Conservation (phyloP, 2,329 filamentous ascomycete species). For the Epichloe aotearoae region DNA sequence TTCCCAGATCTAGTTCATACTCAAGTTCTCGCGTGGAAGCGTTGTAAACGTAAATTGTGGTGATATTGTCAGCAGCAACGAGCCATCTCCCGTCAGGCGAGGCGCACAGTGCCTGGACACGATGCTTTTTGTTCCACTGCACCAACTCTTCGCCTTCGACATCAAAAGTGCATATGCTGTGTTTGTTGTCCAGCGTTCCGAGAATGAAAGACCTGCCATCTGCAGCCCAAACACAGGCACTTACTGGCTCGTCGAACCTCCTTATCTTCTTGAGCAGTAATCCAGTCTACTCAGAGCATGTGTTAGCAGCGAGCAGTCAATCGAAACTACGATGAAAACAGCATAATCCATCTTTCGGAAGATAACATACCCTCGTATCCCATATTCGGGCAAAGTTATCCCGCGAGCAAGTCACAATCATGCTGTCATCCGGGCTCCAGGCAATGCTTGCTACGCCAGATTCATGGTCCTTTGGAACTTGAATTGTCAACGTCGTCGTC, state of each 20-base stretch:
- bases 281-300: conserved; percentile 39
- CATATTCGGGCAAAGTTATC: conserved; percentile 65
- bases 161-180: conserved; percentile 59
- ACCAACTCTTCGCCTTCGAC: conserved; percentile 46
- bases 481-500: conserved; percentile 40
- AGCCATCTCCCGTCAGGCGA: conserved; percentile 69
- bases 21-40: conserved; percentile 60
- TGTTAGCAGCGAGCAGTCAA: not conserved
- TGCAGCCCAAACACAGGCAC: conserved; percentile 76
- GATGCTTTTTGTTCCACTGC: conserved; percentile 56
- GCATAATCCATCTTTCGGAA: not conserved
- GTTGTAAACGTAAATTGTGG: conserved; percentile 70
- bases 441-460: conserved; percentile 64
- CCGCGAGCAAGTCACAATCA: conserved; percentile 70
- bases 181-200: conserved; percentile 56
- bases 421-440: conserved; percentile 86
- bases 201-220: conserved; percentile 69
- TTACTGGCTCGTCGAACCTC: conserved; percentile 72
- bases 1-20: conserved; percentile 53
- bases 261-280: conserved; percentile 48
- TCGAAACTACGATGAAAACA: not conserved
- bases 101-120: conserved; percentile 75
- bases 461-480: conserved; percentile 39
- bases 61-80: conserved; percentile 60
- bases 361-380: conserved; percentile 48